These are phyloP conservation scores for Periconia sp. DNA, from an alignment of 2,329 filamentous ascomycete species.

Conservation along the genomic window DNA sequence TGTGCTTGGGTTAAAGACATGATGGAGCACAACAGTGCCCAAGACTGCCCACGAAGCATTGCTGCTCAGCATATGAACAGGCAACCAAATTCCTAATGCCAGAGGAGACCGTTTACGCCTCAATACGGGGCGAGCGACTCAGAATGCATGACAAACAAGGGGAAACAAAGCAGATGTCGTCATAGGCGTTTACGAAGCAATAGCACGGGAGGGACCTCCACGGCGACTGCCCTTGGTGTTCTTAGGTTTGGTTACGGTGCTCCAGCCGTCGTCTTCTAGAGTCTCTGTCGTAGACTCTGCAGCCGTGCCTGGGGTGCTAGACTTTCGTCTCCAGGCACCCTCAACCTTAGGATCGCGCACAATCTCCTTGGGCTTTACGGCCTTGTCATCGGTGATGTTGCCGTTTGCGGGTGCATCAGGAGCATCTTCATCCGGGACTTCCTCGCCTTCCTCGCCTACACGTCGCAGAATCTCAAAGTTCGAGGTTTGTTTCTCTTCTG, in stretches of 20 bases:
- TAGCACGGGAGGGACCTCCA: conserved; percentile 50
- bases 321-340: conserved; percentile 49
- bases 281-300: conserved; percentile 51
- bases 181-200: conserved; percentile 50
- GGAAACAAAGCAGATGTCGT: conserved; percentile 12
- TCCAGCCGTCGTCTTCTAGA: conserved; percentile 61
- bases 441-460: conserved; percentile 42
- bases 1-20: conserved; percentile 13
- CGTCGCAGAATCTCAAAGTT: conserved; percentile 64
- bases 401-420: conserved; percentile 57
- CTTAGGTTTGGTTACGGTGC: conserved; percentile 58
- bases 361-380: conserved; percentile 62
- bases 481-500: conserved; percentile 53
- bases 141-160: conserved; percentile 21
- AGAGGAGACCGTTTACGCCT: conserved; percentile 31
- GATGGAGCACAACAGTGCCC: conserved; percentile 25
- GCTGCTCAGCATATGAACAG: conserved; percentile 24
- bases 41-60: conserved; percentile 28
- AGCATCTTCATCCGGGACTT: conserved; percentile 46
- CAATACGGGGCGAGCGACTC: conserved; percentile 34
- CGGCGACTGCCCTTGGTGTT: conserved; percentile 44
- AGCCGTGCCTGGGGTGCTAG: conserved; percentile 37
- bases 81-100: conserved; percentile 25
- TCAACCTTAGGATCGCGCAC: conserved; percentile 51
- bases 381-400: conserved; percentile 58